Base-by-base conservation (phyloP, 352 stramenopile genomes). In the Phytophthora agathidicida region DNA sequence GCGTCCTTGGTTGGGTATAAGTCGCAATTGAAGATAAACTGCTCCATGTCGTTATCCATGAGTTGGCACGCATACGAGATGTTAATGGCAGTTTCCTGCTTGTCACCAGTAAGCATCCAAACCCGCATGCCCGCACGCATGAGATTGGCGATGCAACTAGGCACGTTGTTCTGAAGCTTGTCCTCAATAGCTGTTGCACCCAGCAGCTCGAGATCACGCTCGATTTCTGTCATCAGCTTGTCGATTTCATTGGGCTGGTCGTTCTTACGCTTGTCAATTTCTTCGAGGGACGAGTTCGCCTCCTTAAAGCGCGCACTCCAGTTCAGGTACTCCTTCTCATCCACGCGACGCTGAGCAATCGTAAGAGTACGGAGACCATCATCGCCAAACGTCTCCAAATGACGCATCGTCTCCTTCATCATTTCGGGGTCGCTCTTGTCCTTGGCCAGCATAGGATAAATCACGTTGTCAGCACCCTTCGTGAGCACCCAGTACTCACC, bases 51-150 rank as follows among this genome's bases (percentile, higher is more conserved):
- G 49, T 90, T 91, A 60, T 88, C 73, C 58, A 98, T 82, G 9
- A 98, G 71, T 41, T 93, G 81, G 44, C 86, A 96, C 5, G 89
- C 86, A 50, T 96, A 97, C 26, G 80, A 91, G 59, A 98, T 98
- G 68, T 98, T 98, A 58, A 98, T 97, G 16, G 94, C 94, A 3
- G 94, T 98, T 61, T 98, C 93, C 33, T 94, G 65, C 65, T 98
- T 98, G 71, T 98, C 94, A 26, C 93, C 93, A 8, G 94, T 98
- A 14, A 98, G 83, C 69, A 98, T 95, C 89, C 92, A 98, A 17
- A 98, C 73, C 35, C 95, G 91, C 60, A 98, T 97, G 19, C 89
- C 88, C 0, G 88, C 92, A 10, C 66, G 69, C 60, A 90, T 89
- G 2, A 98, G 63, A 45, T 89, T 88, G 0, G 83, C 73, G 27